Evolutionary conservation across 2,329 filamentous ascomycete species (phyloP), one percentile per base, ranked within the genome.

Genomic region (Exophiala calicioides): DNA sequence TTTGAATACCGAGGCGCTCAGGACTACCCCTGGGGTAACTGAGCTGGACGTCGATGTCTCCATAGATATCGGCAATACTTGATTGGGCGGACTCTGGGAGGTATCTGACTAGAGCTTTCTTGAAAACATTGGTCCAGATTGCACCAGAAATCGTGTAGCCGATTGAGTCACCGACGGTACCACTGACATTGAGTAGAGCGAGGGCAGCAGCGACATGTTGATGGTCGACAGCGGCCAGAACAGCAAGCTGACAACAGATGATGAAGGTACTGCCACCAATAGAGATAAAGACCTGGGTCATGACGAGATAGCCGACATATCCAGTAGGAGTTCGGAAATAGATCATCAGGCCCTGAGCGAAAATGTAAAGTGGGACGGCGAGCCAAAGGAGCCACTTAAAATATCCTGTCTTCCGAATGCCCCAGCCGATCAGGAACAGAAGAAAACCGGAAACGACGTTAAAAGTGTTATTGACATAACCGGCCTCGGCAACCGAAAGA

Each of bases 91-190:
- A 26, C 15, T 40, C 52, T 5, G 80, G 79, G 0, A 84, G 68
- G 52, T 79, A 73, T 31, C 65, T 58, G 15, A 58, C 56, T 8
- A 85, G 69, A 10, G 13, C 12, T 73, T 72, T n/a, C 67, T 63
- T 5, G 74, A 86, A 78, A 2, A 76, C 73, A 48, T 75, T 72
- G 0, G 77, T 80, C 82, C 82, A 87, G 53, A 87, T 79, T 8
- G 82, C 81, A 0, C 75, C 75, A 1, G 32, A 13, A 18, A 34
- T 34, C n/a, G 32, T 19, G 12, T 16, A 16, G n/a, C 32, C 32
- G 10, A 34, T 34, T 10, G 32, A 34, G 5, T 10, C 32, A 19
- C 32, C 83, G 48, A 85, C 74, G 49, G 76, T 77, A 53, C 77
- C 73, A 26, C 81, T 79, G 5, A 85, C 74, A 12, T 77, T 73